These are phyloP conservation scores for Melocanna baccifera DNA, from an alignment of 176 grass and related monocot species.

Conservation along the genomic window DNA sequence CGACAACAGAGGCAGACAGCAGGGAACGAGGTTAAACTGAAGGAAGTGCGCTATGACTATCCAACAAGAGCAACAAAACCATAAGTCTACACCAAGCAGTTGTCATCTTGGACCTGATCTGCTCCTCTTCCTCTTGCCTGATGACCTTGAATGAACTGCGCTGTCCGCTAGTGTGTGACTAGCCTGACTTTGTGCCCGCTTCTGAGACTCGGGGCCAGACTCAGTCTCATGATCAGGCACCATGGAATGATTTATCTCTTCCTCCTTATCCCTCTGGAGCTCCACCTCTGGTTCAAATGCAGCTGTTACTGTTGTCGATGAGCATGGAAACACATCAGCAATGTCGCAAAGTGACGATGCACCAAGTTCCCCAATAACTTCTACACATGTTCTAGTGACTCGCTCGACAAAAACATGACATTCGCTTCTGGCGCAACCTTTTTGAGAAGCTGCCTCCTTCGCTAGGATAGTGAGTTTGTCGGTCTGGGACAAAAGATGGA, in stretches of 20 bases:
- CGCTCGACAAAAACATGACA: slow-evolving; percentile 33
- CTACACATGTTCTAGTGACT: slow-evolving; percentile 29
- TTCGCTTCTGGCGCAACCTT: slow-evolving; percentile 11
- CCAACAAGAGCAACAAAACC: neutral
- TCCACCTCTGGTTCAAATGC: neutral
- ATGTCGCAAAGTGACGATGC: slow-evolving; percentile 36
- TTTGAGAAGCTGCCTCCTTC: slow-evolving; percentile 23
- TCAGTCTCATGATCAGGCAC: neutral
- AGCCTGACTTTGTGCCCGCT: neutral
- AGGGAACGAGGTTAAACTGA: neutral
- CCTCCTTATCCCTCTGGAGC: slow-evolving; percentile 21
- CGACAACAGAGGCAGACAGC: neutral
- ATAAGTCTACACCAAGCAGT: neutral
- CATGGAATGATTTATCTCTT: neutral
- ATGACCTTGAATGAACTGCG: neutral
- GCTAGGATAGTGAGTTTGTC: slow-evolving; percentile 36
- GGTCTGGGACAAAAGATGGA: slow-evolving; percentile 1
- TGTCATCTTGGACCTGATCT: slow-evolving; percentile 1
- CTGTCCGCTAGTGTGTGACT: neutral
- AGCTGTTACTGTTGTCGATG: neutral
- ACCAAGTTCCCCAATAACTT: slow-evolving; percentile 40
- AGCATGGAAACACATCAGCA: neutral
- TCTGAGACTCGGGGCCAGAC: neutral
- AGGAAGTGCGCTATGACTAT: neutral
- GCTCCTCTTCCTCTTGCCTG: slow-evolving; percentile 26